Evolutionary conservation across 1,284 basidiomycete genomes (phyloP), one percentile per base, ranked within the genome.

Genomic region (Ceratobasidium papillatum): DNA sequence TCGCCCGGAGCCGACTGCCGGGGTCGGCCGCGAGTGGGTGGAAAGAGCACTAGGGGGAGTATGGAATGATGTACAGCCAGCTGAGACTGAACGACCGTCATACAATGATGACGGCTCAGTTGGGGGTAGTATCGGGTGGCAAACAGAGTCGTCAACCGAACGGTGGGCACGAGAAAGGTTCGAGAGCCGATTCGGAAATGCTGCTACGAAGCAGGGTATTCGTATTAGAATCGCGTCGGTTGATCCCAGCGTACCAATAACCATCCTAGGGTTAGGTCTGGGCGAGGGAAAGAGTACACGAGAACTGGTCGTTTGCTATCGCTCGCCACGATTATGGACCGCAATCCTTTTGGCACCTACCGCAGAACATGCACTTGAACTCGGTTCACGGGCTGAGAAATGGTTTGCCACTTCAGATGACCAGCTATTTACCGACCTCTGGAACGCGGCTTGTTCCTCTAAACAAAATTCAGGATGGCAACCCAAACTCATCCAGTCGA

Each of bases 1-100:
- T 14, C 83, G 91, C 3, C 92, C 92, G 0, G 91, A 93, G 75
- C 89, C 89, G 1, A 78, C 82, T 19, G 85, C 85, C 17, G 64
- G 64, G 22, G 78, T 81, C 14, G 65, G 77, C 32, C 74, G 64
- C 19, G 56, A 68, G 3, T 68, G 41, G n/a, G 65, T 80, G 74
- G 79, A 80, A 47, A 32, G 63, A 41, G 56, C 41, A 36, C 49
- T 77, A 76, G 75, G 75, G 75, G 77, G 77, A 38, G 78, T 78
- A 17, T 41, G 77, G 56, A 78, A 79, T 68, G 77, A 76, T 19
- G 74, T 77, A 47, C 76, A 77, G 12, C 77, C 68, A 0, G 22
- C 30, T 17, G 19, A 27, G 58, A 69, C 34, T 64, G 68, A 12
- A 74, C n/a, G n/a, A n/a, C n/a, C n/a, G n/a, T n/a, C n/a, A n/a